These are phyloP conservation scores for Penicillium sp. DNA, from an alignment of 2,329 filamentous ascomycete species.

Conservation along the genomic window DNA sequence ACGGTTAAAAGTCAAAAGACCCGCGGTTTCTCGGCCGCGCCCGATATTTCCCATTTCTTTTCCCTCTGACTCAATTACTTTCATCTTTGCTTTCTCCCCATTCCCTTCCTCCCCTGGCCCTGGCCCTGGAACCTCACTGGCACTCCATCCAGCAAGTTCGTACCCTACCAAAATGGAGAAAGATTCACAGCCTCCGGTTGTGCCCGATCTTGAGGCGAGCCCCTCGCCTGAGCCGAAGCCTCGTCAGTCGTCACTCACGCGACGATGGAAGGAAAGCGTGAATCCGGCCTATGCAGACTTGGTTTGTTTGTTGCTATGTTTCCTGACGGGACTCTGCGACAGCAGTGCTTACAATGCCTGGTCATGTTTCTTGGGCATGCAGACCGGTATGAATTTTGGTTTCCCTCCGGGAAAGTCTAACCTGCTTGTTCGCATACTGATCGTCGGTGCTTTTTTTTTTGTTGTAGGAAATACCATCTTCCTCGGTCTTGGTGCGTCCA, in stretches of 20 bases:
- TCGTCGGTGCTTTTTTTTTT: background rate
- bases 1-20: constrained; percentile 3
- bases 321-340: constrained; percentile 50
- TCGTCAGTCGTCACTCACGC: constrained; percentile 16
- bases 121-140: no score
- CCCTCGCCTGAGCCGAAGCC: constrained; percentile 8
- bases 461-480: constrained; percentile 51
- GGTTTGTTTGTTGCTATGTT: constrained; percentile 44
- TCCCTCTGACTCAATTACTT: background rate
- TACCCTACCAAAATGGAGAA: constrained; percentile 25
- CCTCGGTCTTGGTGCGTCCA: constrained; percentile 49
- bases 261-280: constrained; percentile 36
- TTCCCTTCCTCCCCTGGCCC: background rate
- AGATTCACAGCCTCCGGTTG: constrained; percentile 9
- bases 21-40: background rate
- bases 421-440: background rate
- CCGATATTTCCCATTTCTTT: background rate
- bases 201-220: constrained; percentile 27
- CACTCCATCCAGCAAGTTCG: no score
- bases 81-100: background rate
- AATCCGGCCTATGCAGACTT: constrained; percentile 39
- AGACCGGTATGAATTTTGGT: constrained; percentile 44
- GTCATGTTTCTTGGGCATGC: constrained; percentile 54
- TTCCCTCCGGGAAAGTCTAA: background rate
- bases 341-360: constrained; percentile 52